phyloP scores from a whole-genome alignment of 2,329 filamentous ascomycete species.

The Dothistroma pini region DNA sequence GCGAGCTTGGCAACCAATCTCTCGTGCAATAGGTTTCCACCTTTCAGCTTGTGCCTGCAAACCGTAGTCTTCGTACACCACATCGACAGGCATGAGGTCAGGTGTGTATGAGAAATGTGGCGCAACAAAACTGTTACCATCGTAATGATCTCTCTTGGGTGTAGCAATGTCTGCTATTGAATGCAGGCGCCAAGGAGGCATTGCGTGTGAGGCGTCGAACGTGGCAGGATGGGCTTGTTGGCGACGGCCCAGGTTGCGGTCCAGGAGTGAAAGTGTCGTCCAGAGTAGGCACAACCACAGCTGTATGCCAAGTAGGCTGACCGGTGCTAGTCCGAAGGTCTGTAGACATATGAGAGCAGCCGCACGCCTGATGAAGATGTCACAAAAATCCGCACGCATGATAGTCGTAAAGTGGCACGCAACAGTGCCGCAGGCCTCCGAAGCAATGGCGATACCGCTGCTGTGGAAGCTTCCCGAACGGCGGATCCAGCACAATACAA shows the following conservation, averaged over 20 bases:
- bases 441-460: background rate
- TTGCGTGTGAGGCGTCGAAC: background rate
- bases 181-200: background rate
- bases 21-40: background rate
- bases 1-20: background rate
- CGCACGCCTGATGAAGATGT: background rate
- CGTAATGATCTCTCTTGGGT: slow-evolving; percentile 13
- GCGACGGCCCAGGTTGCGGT: background rate
- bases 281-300: background rate
- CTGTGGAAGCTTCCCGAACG: background rate
- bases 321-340: background rate
- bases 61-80: background rate
- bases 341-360: background rate
- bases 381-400: background rate
- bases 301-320: background rate
- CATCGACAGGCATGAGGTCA: background rate
- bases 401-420: background rate
- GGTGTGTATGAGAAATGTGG: slow-evolving; percentile 13
- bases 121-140: slow-evolving; percentile 5
- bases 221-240: background rate
- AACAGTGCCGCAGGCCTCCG: background rate
- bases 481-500: background rate
- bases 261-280: background rate
- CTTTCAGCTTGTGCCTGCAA: background rate
- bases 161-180: background rate